These are phyloP conservation scores for Apiospora saccharicola DNA, from an alignment of 2,329 filamentous ascomycete genomes.

Conservation along the genomic window DNA sequence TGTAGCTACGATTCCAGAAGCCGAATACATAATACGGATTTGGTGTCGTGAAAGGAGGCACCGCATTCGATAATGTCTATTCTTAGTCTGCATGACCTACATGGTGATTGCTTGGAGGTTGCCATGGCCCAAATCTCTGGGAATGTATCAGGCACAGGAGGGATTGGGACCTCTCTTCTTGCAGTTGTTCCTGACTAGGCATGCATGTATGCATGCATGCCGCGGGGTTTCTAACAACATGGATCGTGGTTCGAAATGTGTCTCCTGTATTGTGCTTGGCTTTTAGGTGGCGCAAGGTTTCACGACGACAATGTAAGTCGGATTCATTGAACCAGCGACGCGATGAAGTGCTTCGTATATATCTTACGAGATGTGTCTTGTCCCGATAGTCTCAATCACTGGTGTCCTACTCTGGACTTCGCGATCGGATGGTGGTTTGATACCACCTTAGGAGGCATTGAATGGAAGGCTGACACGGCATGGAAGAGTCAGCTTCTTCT, in stretches of 20 bases:
- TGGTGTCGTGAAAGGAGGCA: conserved; percentile 28
- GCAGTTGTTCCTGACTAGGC: conserved; percentile 5
- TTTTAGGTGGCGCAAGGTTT: not conserved
- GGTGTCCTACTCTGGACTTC: not conserved
- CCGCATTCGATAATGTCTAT: conserved; percentile 30
- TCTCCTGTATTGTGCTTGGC: conserved; percentile 11
- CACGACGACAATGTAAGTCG: not conserved
- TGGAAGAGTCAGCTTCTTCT: not conserved
- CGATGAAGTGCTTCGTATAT: not conserved
- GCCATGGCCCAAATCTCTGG: conserved; percentile 11
- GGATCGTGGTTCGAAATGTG: not conserved
- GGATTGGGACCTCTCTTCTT: not conserved
- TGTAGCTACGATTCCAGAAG: not conserved
- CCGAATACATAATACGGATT: conserved; percentile 5
- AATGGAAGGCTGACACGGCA: not conserved
- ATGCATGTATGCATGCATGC: not conserved
- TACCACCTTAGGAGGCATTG: conserved; percentile 6
- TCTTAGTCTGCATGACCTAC: conserved; percentile 25
- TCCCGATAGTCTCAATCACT: not conserved
- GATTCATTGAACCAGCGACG: not conserved
- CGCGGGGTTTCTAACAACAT: not conserved
- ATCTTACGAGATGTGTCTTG: not conserved
- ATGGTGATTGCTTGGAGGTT: conserved; percentile 8
- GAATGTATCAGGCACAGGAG: conserved; percentile 12
- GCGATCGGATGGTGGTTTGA: not conserved